Evolutionary conservation across 176 grass and related monocot species (phyloP).

Genomic region (Bothriochloa decipiens): DNA sequence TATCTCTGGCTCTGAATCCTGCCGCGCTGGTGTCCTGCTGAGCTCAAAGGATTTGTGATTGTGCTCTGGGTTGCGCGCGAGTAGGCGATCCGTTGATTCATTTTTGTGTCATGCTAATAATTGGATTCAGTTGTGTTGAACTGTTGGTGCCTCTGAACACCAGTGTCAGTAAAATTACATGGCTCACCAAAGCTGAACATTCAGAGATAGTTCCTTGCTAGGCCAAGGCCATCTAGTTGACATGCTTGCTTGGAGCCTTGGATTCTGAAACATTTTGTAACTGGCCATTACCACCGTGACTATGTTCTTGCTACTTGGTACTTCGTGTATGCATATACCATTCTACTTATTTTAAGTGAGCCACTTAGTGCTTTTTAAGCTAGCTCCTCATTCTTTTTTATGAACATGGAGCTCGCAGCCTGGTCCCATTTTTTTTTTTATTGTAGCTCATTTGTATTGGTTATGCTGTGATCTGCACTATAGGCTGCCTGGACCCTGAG

Average conservation of each 20-base stretch:
- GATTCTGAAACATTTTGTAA: neutral
- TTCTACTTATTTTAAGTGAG: neutral
- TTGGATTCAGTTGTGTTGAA: neutral
- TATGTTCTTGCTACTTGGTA: neutral
- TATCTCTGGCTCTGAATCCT: neutral
- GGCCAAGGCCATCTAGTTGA: neutral
- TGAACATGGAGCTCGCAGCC: neutral
- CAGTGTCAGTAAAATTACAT: neutral
- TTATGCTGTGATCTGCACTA: neutral
- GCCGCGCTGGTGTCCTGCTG: neutral
- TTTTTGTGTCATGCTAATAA: neutral
- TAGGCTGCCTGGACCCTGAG: constrained; percentile 80
- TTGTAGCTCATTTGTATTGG: neutral
- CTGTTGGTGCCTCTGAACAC: neutral
- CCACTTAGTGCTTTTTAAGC: neutral
- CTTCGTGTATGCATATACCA: neutral
- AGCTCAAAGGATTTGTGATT: neutral
- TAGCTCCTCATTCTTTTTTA: neutral
- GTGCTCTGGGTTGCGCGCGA: neutral
- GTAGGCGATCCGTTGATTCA: neutral
- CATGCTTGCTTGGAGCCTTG: neutral
- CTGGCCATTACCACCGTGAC: neutral
- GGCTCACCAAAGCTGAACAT: neutral
- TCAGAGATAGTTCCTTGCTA: neutral
- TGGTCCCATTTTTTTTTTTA: no score